Conservation (phyloP, 1,284 basidiomycete species). For the Heterobasidion parviporum region DNA sequence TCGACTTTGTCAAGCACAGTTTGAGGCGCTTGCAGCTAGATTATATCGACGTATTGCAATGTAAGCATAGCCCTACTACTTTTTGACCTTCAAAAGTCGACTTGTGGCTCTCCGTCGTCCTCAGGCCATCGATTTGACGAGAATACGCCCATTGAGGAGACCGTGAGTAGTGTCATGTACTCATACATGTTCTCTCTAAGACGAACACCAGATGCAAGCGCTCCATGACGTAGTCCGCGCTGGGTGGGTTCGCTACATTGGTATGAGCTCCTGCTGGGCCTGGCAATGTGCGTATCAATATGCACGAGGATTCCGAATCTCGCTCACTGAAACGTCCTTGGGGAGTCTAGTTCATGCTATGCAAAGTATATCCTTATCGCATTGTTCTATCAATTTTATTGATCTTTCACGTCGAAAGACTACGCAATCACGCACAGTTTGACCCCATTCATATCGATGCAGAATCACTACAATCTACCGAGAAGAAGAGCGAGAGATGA, state of each 20-base stretch:
- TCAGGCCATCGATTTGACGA: background rate
- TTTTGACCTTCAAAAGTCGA: background rate
- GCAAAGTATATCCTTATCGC: background rate
- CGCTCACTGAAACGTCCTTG: no score
- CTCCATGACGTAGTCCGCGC: conserved; percentile 1
- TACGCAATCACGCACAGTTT: conserved; percentile 7
- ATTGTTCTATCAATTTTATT: conserved; percentile 17
- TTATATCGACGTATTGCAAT: conserved; percentile 57
- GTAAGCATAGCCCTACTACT: conserved; percentile 13
- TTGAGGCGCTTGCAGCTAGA: conserved; percentile 52
- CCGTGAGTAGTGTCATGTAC: conserved; percentile 19
- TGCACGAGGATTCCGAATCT: background rate
- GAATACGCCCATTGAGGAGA: conserved; percentile 29
- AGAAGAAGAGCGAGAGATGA: conserved; percentile 29
- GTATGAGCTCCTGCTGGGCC: conserved; percentile 3
- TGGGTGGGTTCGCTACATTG: conserved; percentile 2
- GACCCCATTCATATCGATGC: conserved; percentile 21
- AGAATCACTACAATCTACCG: conserved; percentile 28
- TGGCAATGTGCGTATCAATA: conserved; percentile 1
- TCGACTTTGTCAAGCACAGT: conserved; percentile 54
- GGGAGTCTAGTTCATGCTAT: background rate
- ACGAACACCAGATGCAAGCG: background rate
- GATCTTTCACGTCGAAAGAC: conserved; percentile 18
- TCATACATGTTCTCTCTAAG: background rate
- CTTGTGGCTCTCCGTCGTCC: background rate